Percentiles rank a stretch among this genome's conserved stretches.
These are phyloP conservation scores for Nectriaceae sp. DNA, from an alignment of 2,329 filamentous ascomycete species.

Conservation along the genomic window DNA sequence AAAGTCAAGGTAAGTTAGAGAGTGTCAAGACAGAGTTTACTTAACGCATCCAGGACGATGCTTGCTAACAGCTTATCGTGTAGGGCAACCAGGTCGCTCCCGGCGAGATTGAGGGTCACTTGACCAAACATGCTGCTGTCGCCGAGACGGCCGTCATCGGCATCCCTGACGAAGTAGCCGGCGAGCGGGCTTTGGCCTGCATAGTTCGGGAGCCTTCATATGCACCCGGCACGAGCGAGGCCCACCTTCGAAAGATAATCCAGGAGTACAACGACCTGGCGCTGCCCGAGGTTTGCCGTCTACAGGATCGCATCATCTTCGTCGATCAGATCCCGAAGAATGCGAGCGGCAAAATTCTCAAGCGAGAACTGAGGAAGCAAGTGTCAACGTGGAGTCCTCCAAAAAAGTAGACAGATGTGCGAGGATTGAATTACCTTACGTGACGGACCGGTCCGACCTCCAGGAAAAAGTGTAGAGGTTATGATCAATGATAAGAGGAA, in stretches of 20 bases:
- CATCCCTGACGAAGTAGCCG: conserved; percentile 5
- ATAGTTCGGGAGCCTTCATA: conserved; percentile 4
- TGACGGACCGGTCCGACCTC: background rate
- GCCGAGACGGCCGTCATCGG: conserved; percentile 7
- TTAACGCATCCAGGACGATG: background rate
- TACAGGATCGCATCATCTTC: conserved; percentile 5
- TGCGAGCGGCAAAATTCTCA: conserved; percentile 5
- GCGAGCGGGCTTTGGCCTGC: conserved; percentile 7
- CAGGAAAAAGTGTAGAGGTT: background rate
- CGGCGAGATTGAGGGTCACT: conserved; percentile 1
- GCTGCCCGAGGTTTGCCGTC: conserved; percentile 4
- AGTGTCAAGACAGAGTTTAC: background rate
- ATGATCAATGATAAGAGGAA: background rate
- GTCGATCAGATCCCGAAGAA: conserved; percentile 5
- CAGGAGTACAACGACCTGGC: conserved; percentile 2
- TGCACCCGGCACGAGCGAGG: background rate
- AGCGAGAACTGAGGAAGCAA: background rate
- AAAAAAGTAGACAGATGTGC: background rate
- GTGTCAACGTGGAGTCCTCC: background rate
- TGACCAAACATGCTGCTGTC: conserved; percentile 5
- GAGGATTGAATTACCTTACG: background rate
- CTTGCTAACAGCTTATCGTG: background rate
- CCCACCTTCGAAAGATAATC: conserved; percentile 4
- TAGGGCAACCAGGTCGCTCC: conserved; percentile 10
- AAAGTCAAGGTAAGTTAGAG: conserved; percentile 9